Percentiles rank a stretch among this genome's conserved stretches.
Evolutionary conservation across 345 rosid genomes (phyloP).

Genomic region (sweet orange (Citrus sinensis)): DVS_A1.0 CM039164.1:22594501-22595000

Average conservation of each 20-base stretch:
- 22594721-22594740: slow-evolving; percentile 33
- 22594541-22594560: slow-evolving; percentile 35
- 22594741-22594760: slow-evolving; percentile 37
- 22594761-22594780: neutral
- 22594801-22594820: neutral
- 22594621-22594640: slow-evolving; percentile 69
- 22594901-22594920: neutral
- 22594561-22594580: slow-evolving; percentile 47
- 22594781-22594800: neutral
- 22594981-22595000: neutral
- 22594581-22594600: slow-evolving; percentile 61
- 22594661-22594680: slow-evolving; percentile 43
- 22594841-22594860: neutral
- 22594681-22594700: slow-evolving; percentile 44
- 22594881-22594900: neutral
- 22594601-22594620: slow-evolving; percentile 62
- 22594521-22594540: slow-evolving; percentile 67
- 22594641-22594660: slow-evolving; percentile 70
- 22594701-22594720: slow-evolving; percentile 59
- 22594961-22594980: neutral
- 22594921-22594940: neutral
- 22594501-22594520: slow-evolving; percentile 87
- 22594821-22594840: neutral
- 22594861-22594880: neutral
- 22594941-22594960: neutral